Conservation (phyloP, 176 grass and related monocot genomes). For the Leersia perrieri region DNA sequence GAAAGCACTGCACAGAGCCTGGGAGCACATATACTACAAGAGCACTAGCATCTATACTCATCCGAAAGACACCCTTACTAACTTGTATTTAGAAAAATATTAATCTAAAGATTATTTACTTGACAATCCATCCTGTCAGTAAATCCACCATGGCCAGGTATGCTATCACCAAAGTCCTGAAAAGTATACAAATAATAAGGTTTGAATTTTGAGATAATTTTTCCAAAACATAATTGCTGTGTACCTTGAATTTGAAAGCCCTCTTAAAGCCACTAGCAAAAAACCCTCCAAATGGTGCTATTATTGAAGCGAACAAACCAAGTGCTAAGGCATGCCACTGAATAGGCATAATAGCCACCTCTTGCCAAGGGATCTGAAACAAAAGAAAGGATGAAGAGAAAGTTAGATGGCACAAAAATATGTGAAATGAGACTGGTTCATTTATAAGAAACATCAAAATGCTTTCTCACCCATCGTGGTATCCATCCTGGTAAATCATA, state of each 20-base stretch:
- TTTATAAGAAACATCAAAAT: neutral
- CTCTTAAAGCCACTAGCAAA: constrained; percentile 92
- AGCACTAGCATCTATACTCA: neutral
- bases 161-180: constrained; percentile 91
- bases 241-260: constrained; percentile 85
- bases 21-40: neutral
- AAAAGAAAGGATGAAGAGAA: constrained; percentile 20
- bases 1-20: neutral
- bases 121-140: constrained; percentile 98
- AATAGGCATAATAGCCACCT: constrained; percentile 76
- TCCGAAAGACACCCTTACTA: neutral
- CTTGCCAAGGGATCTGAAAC: constrained; percentile 61
- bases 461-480: constrained; percentile 55
- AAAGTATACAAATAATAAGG: constrained; percentile 19
- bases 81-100: neutral
- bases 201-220: neutral
- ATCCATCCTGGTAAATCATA: constrained; percentile 55
- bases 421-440: neutral
- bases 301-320: constrained; percentile 91
- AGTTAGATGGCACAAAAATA: neutral
- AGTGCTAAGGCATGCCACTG: constrained; percentile 83
- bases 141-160: constrained; percentile 88
- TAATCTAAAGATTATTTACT: constrained; percentile 39
- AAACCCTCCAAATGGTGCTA: constrained; percentile 92
- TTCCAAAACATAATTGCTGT: neutral